Percentiles rank a stretch among this genome's conserved stretches.
phyloP scores from a whole-genome alignment of 2,329 filamentous ascomycete species.

The Exophiala mesophila region DNA sequence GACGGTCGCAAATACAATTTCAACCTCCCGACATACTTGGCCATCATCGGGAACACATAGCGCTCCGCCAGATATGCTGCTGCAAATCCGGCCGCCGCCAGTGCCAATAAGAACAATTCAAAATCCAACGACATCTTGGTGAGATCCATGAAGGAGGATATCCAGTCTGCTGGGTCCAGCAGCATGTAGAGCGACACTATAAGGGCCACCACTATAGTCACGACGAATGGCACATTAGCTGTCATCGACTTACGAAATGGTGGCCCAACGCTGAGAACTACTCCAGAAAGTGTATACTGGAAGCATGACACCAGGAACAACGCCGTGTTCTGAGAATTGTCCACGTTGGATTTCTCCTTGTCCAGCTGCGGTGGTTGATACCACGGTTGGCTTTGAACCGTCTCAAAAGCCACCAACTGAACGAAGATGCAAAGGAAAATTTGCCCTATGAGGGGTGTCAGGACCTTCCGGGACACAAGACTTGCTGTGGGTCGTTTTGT shows the following conservation, averaged over 20 bases:
- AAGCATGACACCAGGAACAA: conserved; percentile 89
- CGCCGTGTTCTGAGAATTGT: conserved; percentile 89
- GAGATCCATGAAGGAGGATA: conserved; percentile 75
- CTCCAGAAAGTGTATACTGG: conserved; percentile 86
- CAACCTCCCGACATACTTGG: conserved; percentile 59
- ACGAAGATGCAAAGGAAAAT: conserved; percentile 74
- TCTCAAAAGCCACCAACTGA: conserved; percentile 68
- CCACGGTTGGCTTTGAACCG: conserved; percentile 76
- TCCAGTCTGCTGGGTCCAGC: conserved; percentile 63
- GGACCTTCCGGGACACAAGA: conserved; percentile 85
- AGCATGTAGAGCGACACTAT: conserved; percentile 74
- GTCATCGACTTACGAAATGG: conserved; percentile 79
- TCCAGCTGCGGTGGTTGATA: conserved; percentile 76
- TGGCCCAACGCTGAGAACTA: conserved; percentile 84
- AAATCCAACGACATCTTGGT: conserved; percentile 71
- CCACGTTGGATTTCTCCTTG: conserved; percentile 73
- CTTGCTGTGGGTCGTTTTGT: conserved; percentile 86
- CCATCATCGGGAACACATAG: conserved; percentile 63
- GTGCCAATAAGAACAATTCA: conserved; percentile 62
- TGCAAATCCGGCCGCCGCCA: conserved; percentile 66
- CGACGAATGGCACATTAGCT: conserved; percentile 81
- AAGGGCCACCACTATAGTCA: conserved; percentile 66
- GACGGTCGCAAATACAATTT: conserved; percentile 54
- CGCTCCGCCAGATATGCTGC: conserved; percentile 68
- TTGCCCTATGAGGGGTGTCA: conserved; percentile 83